Conservation (phyloP, 2,329 filamentous ascomycete species). For the Pseudogymnoascus destructans region DNA sequence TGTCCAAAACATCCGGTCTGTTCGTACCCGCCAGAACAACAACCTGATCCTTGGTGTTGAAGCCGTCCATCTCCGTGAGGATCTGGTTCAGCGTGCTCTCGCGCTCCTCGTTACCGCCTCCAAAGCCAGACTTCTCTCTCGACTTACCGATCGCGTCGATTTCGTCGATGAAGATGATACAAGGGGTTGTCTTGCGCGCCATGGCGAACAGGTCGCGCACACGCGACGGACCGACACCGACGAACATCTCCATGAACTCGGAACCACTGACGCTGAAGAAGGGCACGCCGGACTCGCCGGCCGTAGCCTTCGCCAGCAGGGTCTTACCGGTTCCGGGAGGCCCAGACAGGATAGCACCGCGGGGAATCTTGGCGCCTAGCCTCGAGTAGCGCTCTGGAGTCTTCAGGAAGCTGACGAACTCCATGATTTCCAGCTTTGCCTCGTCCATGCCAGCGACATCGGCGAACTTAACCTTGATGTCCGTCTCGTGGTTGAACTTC, state of each 20-base stretch:
- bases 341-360: slow-evolving; percentile 92
- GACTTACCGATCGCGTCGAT: slow-evolving; percentile 96
- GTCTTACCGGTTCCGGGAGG: slow-evolving; percentile 98
- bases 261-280: slow-evolving; percentile 98
- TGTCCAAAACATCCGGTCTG: slow-evolving; percentile 84
- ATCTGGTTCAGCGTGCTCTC: slow-evolving; percentile 98
- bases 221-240: slow-evolving; percentile 91
- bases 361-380: slow-evolving; percentile 92
- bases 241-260: slow-evolving; percentile 99
- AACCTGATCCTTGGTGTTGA: slow-evolving; percentile 93
- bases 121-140: slow-evolving; percentile 67
- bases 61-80: slow-evolving; percentile 97
- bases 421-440: slow-evolving; percentile 97
- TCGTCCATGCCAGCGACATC: slow-evolving; percentile 98
- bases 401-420: slow-evolving; percentile 95
- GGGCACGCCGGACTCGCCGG: slow-evolving; percentile 89
- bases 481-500: slow-evolving; percentile 93
- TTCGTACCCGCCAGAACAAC: slow-evolving; percentile 96
- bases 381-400: slow-evolving; percentile 85
- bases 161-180: slow-evolving; percentile 99
- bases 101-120: slow-evolving; percentile 90
- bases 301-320: slow-evolving; percentile 88
- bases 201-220: slow-evolving; percentile 91
- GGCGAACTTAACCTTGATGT: slow-evolving; percentile 91
- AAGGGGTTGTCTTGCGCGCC: slow-evolving; percentile 88